These are phyloP conservation scores for Aspergillus ochraceoroseus DNA, from an alignment of 2,329 filamentous ascomycete genomes.

Conservation along the genomic window DNA sequence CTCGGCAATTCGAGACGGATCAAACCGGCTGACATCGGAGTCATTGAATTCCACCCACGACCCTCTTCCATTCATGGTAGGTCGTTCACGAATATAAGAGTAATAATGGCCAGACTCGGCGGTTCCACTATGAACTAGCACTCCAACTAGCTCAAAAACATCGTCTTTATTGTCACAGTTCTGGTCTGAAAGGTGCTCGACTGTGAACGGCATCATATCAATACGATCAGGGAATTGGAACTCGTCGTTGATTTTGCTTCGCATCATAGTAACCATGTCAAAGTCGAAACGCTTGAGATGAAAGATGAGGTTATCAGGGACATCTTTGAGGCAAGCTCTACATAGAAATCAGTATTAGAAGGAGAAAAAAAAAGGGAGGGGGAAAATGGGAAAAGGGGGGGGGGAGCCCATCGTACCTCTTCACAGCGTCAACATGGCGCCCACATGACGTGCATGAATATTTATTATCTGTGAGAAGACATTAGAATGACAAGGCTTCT, in stretches of 20 bases:
- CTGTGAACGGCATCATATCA: slow-evolving; percentile 83
- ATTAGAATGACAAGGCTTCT: slow-evolving; percentile 20
- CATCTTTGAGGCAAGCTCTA: slow-evolving; percentile 79
- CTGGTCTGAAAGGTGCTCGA: slow-evolving; percentile 71
- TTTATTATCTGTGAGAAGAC: slow-evolving; percentile 67
- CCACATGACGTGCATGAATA: slow-evolving; percentile 94
- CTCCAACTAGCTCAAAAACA: slow-evolving; percentile 86
- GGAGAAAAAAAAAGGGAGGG: neutral
- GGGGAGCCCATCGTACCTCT: slow-evolving; percentile 51
- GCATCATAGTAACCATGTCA: slow-evolving; percentile 60
- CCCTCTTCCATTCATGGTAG: slow-evolving; percentile 46
- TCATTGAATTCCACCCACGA: slow-evolving; percentile 95
- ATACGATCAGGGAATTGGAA: slow-evolving; percentile 82
- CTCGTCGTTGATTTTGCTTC: slow-evolving; percentile 91
- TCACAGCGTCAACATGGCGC: slow-evolving; percentile 85
- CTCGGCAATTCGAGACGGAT: slow-evolving; percentile 65
- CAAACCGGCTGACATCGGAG: slow-evolving; percentile 70
- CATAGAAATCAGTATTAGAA: neutral
- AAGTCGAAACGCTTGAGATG: slow-evolving; percentile 66
- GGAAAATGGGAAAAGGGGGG: no score
- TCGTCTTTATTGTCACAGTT: slow-evolving; percentile 58
- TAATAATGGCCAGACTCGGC: slow-evolving; percentile 97
- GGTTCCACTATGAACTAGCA: slow-evolving; percentile 87
- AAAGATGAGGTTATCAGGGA: slow-evolving; percentile 91
- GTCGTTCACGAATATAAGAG: slow-evolving; percentile 82